Evolutionary conservation across 140 eudicot genomes (phyloP).

Genomic region (Erigeron philadelphicus): DNA sequence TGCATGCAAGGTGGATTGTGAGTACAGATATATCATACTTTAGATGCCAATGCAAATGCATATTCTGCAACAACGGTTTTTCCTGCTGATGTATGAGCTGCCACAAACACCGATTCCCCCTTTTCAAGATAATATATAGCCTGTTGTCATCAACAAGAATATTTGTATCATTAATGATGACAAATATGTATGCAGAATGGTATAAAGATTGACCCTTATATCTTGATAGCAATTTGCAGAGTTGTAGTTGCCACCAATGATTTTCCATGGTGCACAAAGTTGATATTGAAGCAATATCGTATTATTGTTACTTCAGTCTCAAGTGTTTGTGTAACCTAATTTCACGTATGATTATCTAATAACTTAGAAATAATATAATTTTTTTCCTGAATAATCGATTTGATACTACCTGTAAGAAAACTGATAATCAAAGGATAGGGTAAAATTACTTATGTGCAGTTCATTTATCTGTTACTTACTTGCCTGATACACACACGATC

Average conservation of each 20-base stretch:
- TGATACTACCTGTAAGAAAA: neutral
- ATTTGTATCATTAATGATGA: neutral
- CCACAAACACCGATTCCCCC: conserved; percentile 97
- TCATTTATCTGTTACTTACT: neutral
- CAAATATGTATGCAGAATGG: neutral
- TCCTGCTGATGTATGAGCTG: conserved; percentile 99
- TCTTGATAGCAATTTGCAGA: too few species aligned
- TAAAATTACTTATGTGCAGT: neutral
- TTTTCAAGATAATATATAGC: conserved; percentile 91
- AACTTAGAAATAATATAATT: neutral
- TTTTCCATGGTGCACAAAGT: too few species aligned
- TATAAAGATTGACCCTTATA: neutral
- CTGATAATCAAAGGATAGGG: neutral
- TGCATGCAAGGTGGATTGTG: conserved; percentile 6
- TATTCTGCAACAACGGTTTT: conserved; percentile 99
- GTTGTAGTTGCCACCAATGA: too few species aligned
- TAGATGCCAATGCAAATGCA: conserved; percentile 93
- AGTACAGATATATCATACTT: conserved; percentile 42
- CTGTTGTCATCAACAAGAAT: conserved; percentile 39
- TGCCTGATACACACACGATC: neutral
- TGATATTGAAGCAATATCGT: too few species aligned
- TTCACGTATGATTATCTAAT: neutral
- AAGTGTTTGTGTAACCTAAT: neutral
- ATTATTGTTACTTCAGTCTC: neutral
- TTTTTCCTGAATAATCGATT: neutral